Evolutionary conservation across 306 rosid genomes (phyloP).

Genomic region (Ziziphus jujuba): DNA sequence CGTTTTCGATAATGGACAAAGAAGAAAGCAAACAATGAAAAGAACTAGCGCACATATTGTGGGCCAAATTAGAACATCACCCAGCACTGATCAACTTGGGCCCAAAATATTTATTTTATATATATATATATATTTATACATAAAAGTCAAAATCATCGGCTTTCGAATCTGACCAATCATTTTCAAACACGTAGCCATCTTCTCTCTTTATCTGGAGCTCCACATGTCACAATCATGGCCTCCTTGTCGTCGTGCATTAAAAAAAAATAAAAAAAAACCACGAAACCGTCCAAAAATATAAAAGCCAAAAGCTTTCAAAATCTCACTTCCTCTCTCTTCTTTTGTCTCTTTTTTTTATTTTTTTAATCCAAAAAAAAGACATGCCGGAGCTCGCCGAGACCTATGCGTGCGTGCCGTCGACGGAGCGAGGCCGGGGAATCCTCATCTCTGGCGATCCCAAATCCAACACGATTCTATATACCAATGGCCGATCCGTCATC

Average conservation of each 20-base stretch:
- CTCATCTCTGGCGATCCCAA: slow-evolving; percentile 83
- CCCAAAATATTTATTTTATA: no score
- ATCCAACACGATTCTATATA: slow-evolving; percentile 60
- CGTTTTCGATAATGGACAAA: no score
- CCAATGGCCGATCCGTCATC: slow-evolving; percentile 86
- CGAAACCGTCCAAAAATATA: slow-evolving; percentile 4
- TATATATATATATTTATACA: no score
- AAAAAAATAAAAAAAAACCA: no score
- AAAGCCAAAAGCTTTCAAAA: slow-evolving; percentile 26
- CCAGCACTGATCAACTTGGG: no score
- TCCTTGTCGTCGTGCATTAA: background rate
- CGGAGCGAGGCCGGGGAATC: slow-evolving; percentile 95
- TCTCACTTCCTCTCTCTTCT: background rate
- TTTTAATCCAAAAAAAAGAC: background rate
- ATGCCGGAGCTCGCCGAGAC: slow-evolving; percentile 72
- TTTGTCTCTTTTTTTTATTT: background rate
- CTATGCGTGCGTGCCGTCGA: slow-evolving; percentile 72
- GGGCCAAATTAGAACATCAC: no score
- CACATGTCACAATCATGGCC: background rate
- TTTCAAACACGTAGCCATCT: slow-evolving; percentile 1
- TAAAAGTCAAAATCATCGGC: no score
- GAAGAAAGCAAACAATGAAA: no score
- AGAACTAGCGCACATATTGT: no score
- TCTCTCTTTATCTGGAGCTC: background rate
- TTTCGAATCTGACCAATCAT: background rate